These are phyloP conservation scores for Acer saccharum DNA, from an alignment of 345 rosid genomes.

Conservation along the genomic window DNA sequence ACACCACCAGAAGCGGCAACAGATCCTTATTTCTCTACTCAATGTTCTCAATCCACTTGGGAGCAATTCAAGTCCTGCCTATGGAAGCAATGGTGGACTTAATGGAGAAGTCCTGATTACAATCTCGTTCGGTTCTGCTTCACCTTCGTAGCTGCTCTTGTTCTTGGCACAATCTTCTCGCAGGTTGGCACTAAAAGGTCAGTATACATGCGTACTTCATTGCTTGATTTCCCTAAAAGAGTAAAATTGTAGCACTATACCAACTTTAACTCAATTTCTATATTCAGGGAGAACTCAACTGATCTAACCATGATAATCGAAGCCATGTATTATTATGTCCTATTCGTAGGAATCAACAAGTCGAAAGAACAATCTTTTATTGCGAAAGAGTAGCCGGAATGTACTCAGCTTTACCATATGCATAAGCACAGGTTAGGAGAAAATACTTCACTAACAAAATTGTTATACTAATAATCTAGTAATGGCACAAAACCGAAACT, in stretches of 20 bases:
- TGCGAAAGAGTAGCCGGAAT: no score
- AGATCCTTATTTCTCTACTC: conserved; percentile 5
- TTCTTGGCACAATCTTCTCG: conserved; percentile 53
- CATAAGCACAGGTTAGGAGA: no score
- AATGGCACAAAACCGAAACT: no score
- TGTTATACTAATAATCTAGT: no score
- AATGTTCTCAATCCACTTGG: conserved; percentile 17
- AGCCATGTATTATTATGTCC: no score
- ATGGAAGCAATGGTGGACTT: conserved; percentile 64
- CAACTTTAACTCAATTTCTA: no score
- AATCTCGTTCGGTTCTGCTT: conserved; percentile 36
- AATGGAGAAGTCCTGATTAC: conserved; percentile 58
- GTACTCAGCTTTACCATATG: no score
- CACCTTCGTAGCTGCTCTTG: conserved; percentile 38
- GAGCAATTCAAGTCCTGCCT: conserved; percentile 54
- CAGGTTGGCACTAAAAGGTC: conserved; percentile 7
- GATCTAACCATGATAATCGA: no score
- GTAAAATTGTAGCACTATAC: conserved; percentile 26
- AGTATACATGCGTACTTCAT: not conserved
- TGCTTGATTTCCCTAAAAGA: conserved; percentile 24
- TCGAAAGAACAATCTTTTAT: no score
- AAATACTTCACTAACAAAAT: no score
- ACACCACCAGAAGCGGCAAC: conserved; percentile 40
- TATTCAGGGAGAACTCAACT: no score
- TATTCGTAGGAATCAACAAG: no score